Evolutionary conservation across 2,329 filamentous ascomycete genomes (phyloP).

Genomic region (Ilyonectria mors-panacis): DNA sequence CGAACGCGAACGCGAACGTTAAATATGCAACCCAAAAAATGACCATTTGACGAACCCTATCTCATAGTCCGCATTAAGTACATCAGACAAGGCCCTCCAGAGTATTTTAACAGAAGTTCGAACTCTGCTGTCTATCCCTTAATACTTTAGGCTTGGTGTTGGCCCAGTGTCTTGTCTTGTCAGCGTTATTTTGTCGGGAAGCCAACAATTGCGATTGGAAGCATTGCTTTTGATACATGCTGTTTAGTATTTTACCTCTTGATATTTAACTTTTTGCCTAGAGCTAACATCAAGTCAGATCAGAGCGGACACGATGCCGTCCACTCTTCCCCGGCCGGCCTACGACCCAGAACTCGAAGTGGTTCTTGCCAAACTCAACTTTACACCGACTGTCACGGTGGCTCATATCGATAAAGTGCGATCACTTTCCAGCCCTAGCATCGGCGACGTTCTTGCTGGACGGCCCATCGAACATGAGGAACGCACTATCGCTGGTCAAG

Average conservation of each 20-base stretch:
- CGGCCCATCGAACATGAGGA: neutral
- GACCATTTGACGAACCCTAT: too few relatives aligned
- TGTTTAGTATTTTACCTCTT: neutral
- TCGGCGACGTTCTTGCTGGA: neutral
- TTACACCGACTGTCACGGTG: neutral
- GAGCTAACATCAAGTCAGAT: neutral
- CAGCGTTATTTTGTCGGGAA: neutral
- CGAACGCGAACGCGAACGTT: too few relatives aligned
- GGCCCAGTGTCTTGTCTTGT: neutral
- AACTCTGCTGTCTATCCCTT: too few relatives aligned
- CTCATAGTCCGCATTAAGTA: too few relatives aligned
- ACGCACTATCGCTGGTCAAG: neutral
- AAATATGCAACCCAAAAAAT: too few relatives aligned
- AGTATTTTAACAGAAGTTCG: too few relatives aligned
- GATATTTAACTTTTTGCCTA: neutral
- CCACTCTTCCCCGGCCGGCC: neutral
- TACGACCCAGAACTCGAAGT: conserved; percentile 1
- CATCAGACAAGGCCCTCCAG: too few relatives aligned
- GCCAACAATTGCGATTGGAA: neutral
- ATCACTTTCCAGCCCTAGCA: neutral
- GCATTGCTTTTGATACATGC: neutral
- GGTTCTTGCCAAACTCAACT: neutral
- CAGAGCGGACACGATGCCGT: neutral
- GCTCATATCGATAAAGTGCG: neutral
- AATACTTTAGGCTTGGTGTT: too few relatives aligned